Evolutionary conservation across 2,329 filamentous ascomycete species (phyloP), one percentile per base, ranked within the genome.

Genomic region (Fusarium coffeatum): DNA sequence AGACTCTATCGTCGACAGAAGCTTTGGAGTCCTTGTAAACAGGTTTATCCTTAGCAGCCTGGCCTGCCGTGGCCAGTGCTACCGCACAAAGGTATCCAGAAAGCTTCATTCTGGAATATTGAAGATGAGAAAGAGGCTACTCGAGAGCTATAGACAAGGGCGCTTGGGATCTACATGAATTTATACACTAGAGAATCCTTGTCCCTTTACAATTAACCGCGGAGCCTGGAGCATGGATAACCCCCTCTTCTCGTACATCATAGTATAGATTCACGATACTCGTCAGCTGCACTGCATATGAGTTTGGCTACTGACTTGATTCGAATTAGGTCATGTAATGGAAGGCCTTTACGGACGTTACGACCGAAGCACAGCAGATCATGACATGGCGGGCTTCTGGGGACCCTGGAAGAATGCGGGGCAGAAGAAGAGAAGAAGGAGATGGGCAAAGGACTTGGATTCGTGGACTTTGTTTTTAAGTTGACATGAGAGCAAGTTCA

Each of bases 11-110:
- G 54, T 92, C 88, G 16, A 93, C 82, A 10, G 87, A 80, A 8
- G 89, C 87, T 59, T 82, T 83, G 8, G 89, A 81, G 75, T 93
- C 83, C 76, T 90, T 92, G 84, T 92, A 92, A 43, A 87, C 67
- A 5, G 84, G 81, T 28, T 68, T 74, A 13, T 59, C 64, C 40
- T 76, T 71, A 59, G 73, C 68, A 51, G 78, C 77, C 50, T 70
- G 66, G 41, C 64, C 66, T 30, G 70, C 59, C 37, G 64, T 72
- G 23, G 71, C 69, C 55, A 80, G 61, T 25, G 67, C 58, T 49
- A 72, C 72, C 54, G 66, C 69, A 42, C 66, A 72, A 20, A 75
- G 42, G 42, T 71, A 58, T n/a, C 70, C 48, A 48, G 72, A 75
- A 55, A 72, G 51, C 74, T 79, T 79, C 78, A 79, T 79, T 64